These are phyloP conservation scores for Byssochlamys sp. DNA, from an alignment of 2,329 filamentous ascomycete species.

Conservation along the genomic window DNA sequence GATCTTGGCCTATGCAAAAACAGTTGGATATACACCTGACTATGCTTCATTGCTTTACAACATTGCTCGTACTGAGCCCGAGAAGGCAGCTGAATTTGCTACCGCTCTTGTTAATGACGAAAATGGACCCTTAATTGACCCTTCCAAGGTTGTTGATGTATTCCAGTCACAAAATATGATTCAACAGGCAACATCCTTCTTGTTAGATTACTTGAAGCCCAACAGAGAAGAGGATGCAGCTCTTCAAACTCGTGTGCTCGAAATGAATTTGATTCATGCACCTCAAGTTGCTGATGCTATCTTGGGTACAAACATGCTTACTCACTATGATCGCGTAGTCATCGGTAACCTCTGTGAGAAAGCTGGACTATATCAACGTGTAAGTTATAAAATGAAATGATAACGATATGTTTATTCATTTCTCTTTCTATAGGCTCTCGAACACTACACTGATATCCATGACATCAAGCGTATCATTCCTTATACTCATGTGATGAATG, in stretches of 20 bases:
- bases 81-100: constrained; percentile 91
- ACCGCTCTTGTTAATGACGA: constrained; percentile 84
- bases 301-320: constrained; percentile 95
- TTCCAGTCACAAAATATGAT: constrained; percentile 98
- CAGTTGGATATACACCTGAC: constrained; percentile 81
- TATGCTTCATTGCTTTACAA: constrained; percentile 87
- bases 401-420: too few species aligned
- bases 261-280: constrained; percentile 96
- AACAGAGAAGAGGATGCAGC: constrained; percentile 89
- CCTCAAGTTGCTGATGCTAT: constrained; percentile 97
- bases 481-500: constrained; percentile 71
- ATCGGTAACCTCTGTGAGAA: constrained; percentile 89
- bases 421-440: too few species aligned
- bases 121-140: constrained; percentile 74
- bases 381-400: too few species aligned
- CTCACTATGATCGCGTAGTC: constrained; percentile 83
- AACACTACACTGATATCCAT: constrained; percentile 85
- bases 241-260: constrained; percentile 84
- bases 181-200: constrained; percentile 94
- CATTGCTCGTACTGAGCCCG: constrained; percentile 79
- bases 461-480: constrained; percentile 85
- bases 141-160: constrained; percentile 90
- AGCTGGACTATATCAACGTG: constrained; percentile 72
- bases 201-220: constrained; percentile 87
- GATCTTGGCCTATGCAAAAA: constrained; percentile 80